Conservation (phyloP, 2,329 filamentous ascomycete species). For the Alternaria ventricosa region DNA sequence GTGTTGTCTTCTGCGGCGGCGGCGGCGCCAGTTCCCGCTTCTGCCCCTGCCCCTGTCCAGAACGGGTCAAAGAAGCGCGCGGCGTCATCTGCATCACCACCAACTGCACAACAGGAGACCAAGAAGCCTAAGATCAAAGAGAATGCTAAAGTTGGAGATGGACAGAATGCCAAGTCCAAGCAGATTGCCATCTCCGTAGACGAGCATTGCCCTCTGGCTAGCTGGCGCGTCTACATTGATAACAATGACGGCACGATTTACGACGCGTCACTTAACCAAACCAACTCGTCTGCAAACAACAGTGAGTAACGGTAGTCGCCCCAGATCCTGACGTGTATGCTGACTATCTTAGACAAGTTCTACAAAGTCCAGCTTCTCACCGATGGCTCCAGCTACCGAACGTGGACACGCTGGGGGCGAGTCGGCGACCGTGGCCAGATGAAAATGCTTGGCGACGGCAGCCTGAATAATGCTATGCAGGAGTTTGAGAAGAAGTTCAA, state of each 20-base stretch:
- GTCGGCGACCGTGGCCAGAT: constrained; percentile 65
- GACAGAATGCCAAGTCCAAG: constrained; percentile 53
- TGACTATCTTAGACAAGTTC: constrained; percentile 66
- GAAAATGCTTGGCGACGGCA: constrained; percentile 49
- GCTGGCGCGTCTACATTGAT: constrained; percentile 68
- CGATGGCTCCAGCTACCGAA: constrained; percentile 54
- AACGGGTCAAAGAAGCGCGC: constrained; percentile 42
- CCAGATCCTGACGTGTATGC: not conserved
- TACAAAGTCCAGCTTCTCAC: constrained; percentile 67
- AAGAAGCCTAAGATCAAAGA: constrained; percentile 34
- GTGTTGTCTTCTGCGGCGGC: constrained; percentile 31
- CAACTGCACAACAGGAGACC: constrained; percentile 22
- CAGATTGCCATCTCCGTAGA: constrained; percentile 56
- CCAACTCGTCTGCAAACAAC: constrained; percentile 73
- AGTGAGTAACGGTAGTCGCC: constrained; percentile 43
- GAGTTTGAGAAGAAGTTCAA: constrained; percentile 64
- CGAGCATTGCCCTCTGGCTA: constrained; percentile 47
- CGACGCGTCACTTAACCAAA: constrained; percentile 81
- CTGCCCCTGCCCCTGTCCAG: constrained; percentile 7
- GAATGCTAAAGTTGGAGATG: constrained; percentile 51
- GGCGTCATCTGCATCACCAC: constrained; percentile 29
- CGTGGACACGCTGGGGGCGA: constrained; percentile 83
- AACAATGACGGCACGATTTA: constrained; percentile 70
- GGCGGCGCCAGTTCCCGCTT: constrained; percentile 4
- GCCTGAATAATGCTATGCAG: constrained; percentile 49